Conservation (phyloP, 345 rosid genomes). For the Atalantia buxifolia region DNA sequence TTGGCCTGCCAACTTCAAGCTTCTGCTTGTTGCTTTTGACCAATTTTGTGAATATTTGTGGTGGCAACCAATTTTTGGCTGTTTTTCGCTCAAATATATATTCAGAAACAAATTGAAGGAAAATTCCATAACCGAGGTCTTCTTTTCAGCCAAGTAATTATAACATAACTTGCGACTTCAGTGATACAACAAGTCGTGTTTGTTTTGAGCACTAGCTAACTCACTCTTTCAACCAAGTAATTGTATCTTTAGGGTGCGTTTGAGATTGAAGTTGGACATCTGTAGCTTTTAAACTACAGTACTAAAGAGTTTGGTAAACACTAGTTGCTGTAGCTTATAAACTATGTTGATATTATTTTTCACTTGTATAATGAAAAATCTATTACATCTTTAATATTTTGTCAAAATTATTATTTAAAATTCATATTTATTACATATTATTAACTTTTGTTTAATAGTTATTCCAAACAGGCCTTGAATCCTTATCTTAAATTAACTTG, state of each 20-base stretch:
- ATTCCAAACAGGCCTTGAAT: background rate
- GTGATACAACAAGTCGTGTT: no score
- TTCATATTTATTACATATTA: no score
- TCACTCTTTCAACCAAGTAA: background rate
- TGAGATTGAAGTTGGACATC: no score
- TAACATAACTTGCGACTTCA: background rate
- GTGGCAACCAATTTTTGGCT: slow-evolving; percentile 30
- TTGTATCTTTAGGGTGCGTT: background rate
- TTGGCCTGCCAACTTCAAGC: slow-evolving; percentile 68
- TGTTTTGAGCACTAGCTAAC: no score
- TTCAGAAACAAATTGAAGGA: background rate
- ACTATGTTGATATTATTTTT: no score
- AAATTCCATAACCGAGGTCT: background rate
- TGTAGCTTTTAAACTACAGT: fast-evolving
- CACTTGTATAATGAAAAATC: no score
- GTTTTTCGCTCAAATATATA: slow-evolving; percentile 28
- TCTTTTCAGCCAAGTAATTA: no score
- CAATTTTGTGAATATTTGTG: slow-evolving; percentile 28
- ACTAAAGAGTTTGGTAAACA: no score
- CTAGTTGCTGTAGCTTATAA: fast-evolving
- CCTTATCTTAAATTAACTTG: no score
- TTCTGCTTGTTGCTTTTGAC: slow-evolving; percentile 61
- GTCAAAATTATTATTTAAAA: no score
- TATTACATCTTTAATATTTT: no score
- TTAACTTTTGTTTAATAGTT: no score